Evolutionary conservation across 257 asterid species (phyloP).

Genomic region (Ballota nigra): DNA sequence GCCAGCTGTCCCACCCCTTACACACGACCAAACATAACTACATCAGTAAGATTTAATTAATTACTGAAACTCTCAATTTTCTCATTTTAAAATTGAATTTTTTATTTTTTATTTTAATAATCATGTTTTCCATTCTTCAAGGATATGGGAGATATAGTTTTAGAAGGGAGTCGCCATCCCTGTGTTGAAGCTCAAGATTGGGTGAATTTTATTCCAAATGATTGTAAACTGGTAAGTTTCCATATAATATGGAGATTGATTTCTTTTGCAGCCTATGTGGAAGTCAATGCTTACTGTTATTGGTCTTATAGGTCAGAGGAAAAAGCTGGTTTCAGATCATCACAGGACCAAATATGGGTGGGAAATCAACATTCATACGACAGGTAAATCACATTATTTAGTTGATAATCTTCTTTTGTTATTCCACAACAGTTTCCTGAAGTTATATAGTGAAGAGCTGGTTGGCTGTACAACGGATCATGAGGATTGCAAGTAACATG

Average conservation of each 20-base stretch:
- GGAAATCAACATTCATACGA: slow-evolving; percentile 91
- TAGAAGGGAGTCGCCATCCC: slow-evolving; percentile 98
- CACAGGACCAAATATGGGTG: slow-evolving; percentile 99
- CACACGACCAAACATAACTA: slow-evolving; percentile 75
- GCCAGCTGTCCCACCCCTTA: slow-evolving; percentile 80
- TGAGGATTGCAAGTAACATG: background rate
- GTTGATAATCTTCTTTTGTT: slow-evolving; percentile 8
- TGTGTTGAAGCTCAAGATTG: slow-evolving; percentile 99
- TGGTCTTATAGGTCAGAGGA: slow-evolving; percentile 64
- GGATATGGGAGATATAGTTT: slow-evolving; percentile 84
- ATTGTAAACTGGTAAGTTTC: slow-evolving; percentile 82
- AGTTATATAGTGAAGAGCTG: background rate
- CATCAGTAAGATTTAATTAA: slow-evolving; percentile 52
- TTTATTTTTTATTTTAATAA: slow-evolving; percentile 13
- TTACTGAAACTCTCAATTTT: slow-evolving; percentile 5
- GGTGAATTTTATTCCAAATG: slow-evolving; percentile 98
- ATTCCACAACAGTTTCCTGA: background rate
- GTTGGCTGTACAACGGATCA: slow-evolving; percentile 15
- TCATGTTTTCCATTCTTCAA: slow-evolving; percentile 32
- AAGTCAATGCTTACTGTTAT: slow-evolving; percentile 20
- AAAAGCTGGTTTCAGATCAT: slow-evolving; percentile 97
- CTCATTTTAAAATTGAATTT: background rate
- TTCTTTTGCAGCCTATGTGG: slow-evolving; percentile 14
- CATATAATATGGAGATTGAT: slow-evolving; percentile 21
- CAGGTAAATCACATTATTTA: slow-evolving; percentile 53